These are phyloP conservation scores for Meripilus lineatus DNA, from an alignment of 1,284 basidiomycete genomes.

Conservation along the genomic window DNA sequence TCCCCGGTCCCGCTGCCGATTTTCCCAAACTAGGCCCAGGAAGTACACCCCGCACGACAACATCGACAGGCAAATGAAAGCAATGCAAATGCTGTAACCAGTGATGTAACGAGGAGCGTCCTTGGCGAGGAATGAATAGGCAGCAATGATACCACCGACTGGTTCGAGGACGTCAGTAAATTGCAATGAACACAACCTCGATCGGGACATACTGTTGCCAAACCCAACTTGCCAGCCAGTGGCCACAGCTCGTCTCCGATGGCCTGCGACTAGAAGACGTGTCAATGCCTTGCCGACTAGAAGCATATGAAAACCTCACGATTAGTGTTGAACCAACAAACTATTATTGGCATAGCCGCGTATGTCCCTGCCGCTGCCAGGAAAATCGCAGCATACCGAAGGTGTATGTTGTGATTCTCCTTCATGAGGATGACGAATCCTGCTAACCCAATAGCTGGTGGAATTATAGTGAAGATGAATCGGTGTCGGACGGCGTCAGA, in stretches of 20 bases:
- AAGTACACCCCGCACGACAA: conserved; percentile 16
- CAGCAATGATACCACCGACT: conserved; percentile 22
- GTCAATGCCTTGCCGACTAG: not conserved
- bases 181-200: not conserved
- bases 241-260: conserved; percentile 13
- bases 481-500: conserved; percentile 18
- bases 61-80: conserved; percentile 17
- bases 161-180: not conserved
- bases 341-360: conserved; percentile 21
- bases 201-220: conserved; percentile 19
- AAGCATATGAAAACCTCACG: conserved; percentile 12
- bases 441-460: conserved; percentile 12
- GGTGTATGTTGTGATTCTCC: conserved; percentile 15
- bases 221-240: conserved; percentile 21
- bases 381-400: conserved; percentile 23
- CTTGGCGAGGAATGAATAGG: conserved; percentile 20
- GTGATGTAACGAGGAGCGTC: conserved; percentile 16
- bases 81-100: conserved; percentile 18
- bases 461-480: conserved; percentile 17
- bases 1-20: conserved; percentile 20
- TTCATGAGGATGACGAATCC: conserved; percentile 19
- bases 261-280: conserved; percentile 14
- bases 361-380: conserved; percentile 20
- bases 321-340: conserved; percentile 26
- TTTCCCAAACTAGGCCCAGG: conserved; percentile 13